These are phyloP conservation scores for Trametes meyenii DNA, from an alignment of 768 basidiomycete genomes.

Conservation along the genomic window DNA sequence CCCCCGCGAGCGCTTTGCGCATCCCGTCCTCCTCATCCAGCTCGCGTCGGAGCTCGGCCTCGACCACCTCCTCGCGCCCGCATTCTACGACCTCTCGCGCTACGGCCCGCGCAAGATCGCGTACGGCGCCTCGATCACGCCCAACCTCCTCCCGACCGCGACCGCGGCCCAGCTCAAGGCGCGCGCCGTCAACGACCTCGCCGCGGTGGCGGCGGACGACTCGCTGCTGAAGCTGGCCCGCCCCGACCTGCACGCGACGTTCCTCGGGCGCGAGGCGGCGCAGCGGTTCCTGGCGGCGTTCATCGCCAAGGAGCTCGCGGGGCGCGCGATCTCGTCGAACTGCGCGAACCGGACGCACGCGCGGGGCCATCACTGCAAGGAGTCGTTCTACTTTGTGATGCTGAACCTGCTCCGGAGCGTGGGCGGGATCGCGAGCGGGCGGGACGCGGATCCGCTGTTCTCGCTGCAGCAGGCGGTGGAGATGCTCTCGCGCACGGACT, in stretches of 20 bases:
- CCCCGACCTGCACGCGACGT: constrained; percentile 42
- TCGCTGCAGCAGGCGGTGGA: constrained; percentile 69
- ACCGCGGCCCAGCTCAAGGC: constrained; percentile 22
- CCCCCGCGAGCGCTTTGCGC: constrained; percentile 60
- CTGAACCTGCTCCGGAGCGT: constrained; percentile 72
- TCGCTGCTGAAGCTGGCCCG: constrained; percentile 42
- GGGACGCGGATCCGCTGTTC: constrained; percentile 75
- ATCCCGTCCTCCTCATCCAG: constrained; percentile 71
- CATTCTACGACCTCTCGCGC: constrained; percentile 74
- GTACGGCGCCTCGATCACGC: constrained; percentile 46
- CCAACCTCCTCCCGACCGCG: constrained; percentile 22
- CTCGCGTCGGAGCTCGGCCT: constrained; percentile 68
- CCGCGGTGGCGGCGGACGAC: constrained; percentile 9
- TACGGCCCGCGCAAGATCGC: constrained; percentile 74
- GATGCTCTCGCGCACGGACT: constrained; percentile 73
- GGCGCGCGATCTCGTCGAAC: constrained; percentile 47
- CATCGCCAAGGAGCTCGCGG: constrained; percentile 56
- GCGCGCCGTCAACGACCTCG: constrained; percentile 1
- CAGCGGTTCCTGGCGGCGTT: constrained; percentile 67
- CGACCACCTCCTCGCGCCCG: constrained; percentile 61
- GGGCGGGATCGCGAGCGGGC: constrained; percentile 69
- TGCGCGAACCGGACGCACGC: constrained; percentile 50
- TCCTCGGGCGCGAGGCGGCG: constrained; percentile 65
- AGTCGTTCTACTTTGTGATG: constrained; percentile 77
- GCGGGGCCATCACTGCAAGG: constrained; percentile 49